Percentiles rank a stretch among this genome's conserved stretches.
Evolutionary conservation across 129 eudicot genomes (phyloP).

Genomic region (Pittosporum tobira): DNA sequence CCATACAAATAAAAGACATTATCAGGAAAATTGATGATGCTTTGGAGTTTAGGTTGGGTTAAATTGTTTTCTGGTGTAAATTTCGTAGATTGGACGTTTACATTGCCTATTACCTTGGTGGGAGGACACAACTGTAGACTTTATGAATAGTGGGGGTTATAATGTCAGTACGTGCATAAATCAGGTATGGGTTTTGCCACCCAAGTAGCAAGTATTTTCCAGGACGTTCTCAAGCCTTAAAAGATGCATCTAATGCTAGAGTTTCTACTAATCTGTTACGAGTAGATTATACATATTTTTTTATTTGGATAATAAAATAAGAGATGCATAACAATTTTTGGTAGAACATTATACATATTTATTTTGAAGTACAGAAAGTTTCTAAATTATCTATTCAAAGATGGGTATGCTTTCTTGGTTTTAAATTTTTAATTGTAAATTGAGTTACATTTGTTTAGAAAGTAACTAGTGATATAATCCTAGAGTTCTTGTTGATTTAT

Average conservation of each 20-base stretch:
- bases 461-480: too few species aligned
- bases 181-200: constrained; percentile 30
- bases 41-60: neutral
- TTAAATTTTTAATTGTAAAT: too few species aligned
- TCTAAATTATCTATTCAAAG: too few species aligned
- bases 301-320: neutral
- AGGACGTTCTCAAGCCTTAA: neutral
- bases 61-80: neutral
- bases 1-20: neutral
- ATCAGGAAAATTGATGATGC: too few species aligned
- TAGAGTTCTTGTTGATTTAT: neutral
- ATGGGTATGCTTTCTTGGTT: neutral
- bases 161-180: constrained; percentile 54
- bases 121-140: constrained; percentile 77
- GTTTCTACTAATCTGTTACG: too few species aligned
- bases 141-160: constrained; percentile 87
- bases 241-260: constrained; percentile 3
- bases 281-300: too few species aligned
- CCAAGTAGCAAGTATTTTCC: neutral
- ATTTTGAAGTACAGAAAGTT: neutral
- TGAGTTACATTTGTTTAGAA: too few species aligned
- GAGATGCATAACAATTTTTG: neutral
- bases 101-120: constrained; percentile 93
- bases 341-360: too few species aligned
- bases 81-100: constrained; percentile 57